Evolutionary conservation across 2,329 filamentous ascomycete genomes (phyloP).

Genomic region (Sordariomycetes sp.): DNA sequence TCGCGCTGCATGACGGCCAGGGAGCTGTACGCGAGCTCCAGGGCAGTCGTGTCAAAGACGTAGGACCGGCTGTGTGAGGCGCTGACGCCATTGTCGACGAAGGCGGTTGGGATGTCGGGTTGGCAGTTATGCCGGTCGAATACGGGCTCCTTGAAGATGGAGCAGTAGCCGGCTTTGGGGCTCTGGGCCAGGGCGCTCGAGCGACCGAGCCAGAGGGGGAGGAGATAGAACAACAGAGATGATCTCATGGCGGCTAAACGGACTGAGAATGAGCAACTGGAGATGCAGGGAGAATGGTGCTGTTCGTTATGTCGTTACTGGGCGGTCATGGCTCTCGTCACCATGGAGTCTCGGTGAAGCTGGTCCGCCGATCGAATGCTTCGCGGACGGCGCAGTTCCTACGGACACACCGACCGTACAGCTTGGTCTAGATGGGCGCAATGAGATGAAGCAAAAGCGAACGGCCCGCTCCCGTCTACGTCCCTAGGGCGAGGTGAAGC

Average conservation of each 20-base stretch:
- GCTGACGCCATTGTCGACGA: conserved; percentile 4
- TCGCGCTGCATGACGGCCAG: conserved; percentile 62
- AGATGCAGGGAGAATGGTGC: background rate
- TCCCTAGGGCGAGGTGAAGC: too few relatives aligned
- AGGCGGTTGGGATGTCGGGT: conserved; percentile 4
- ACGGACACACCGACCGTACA: background rate
- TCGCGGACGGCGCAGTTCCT: background rate
- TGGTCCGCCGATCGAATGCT: background rate
- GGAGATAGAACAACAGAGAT: background rate
- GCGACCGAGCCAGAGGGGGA: background rate
- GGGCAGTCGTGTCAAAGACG: conserved; percentile 9
- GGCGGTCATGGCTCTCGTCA: background rate
- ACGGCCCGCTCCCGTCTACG: too few relatives aligned
- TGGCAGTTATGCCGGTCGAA: conserved; percentile 6
- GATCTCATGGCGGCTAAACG: background rate
- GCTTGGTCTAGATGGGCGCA: too few relatives aligned
- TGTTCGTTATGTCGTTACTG: background rate
- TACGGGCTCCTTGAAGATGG: conserved; percentile 7
- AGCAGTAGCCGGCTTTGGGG: conserved; percentile 1
- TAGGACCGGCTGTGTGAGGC: background rate
- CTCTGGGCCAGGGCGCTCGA: background rate
- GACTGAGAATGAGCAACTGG: background rate
- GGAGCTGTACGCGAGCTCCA: conserved; percentile 44
- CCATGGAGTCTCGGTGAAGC: background rate
- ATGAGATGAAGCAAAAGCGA: too few relatives aligned